Evolutionary conservation across 2,329 filamentous ascomycete genomes (phyloP).

Genomic region (Graphilbum ipis-grandicollis): DNA sequence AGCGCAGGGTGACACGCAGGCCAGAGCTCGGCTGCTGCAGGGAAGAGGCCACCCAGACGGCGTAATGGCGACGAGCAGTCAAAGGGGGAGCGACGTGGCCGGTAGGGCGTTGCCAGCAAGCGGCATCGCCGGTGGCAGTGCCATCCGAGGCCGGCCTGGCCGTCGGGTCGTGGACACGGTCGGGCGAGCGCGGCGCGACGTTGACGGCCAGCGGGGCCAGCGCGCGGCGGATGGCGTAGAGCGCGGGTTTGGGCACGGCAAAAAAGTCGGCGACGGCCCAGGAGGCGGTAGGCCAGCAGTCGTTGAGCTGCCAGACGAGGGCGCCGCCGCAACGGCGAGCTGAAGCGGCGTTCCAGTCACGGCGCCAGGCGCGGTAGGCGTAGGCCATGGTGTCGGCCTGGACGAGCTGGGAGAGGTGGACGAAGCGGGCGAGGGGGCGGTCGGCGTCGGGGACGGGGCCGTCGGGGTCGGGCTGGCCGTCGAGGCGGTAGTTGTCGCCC

Average conservation of each 20-base stretch:
- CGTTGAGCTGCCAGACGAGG: constrained; percentile 53
- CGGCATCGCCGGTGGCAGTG: constrained; percentile 13
- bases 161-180: background rate
- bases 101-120: no score
- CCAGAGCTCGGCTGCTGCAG: no score
- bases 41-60: no score
- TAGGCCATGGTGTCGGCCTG: constrained; percentile 29
- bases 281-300: constrained; percentile 50
- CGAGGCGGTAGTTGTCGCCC: constrained; percentile 50
- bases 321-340: constrained; percentile 39
- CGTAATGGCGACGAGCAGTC: no score
- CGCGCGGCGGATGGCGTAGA: constrained; percentile 28
- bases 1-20: no score
- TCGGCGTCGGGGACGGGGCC: no score
- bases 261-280: constrained; percentile 50
- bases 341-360: constrained; percentile 32
- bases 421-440: constrained; percentile 26
- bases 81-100: no score
- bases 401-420: constrained; percentile 34
- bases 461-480: no score
- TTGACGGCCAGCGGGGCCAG: constrained; percentile 42
- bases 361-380: constrained; percentile 35
- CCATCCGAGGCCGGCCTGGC: constrained; percentile 16
- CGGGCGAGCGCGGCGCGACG: constrained; percentile 25
- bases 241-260: constrained; percentile 45